A percentile compares a stretch with the other conserved stretches of the same genome.
These are phyloP conservation scores for Ettlia oleoabundans DNA, from an alignment of 139 green algal species.

Conservation along the genomic window DNA sequence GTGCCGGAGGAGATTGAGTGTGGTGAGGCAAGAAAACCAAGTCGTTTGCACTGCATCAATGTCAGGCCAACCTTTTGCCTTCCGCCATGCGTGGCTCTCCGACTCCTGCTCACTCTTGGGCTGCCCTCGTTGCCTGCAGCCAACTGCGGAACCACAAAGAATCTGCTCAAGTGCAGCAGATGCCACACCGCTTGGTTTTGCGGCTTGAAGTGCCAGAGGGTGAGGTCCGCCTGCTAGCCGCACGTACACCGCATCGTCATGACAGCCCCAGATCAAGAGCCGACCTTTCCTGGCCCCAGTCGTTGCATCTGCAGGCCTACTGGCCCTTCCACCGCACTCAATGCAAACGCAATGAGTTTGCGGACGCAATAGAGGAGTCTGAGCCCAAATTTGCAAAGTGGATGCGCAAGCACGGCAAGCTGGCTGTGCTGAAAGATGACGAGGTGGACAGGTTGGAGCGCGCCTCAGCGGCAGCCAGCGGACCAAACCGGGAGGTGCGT, in stretches of 20 bases:
- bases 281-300: too few relatives aligned
- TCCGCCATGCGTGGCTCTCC: not conserved
- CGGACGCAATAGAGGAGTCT: slow-evolving; percentile 72
- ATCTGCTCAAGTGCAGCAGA: slow-evolving; percentile 78
- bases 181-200: slow-evolving; percentile 89
- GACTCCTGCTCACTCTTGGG: not conserved
- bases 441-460: slow-evolving; percentile 91
- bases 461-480: slow-evolving; percentile 53
- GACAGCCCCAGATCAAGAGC: too few relatives aligned
- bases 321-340: slow-evolving; percentile 88
- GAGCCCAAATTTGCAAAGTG: slow-evolving; percentile 90
- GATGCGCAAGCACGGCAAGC: slow-evolving; percentile 84
- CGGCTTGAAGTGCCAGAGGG: slow-evolving; percentile 84
- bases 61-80: not conserved
- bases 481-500: slow-evolving; percentile 48
- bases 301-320: slow-evolving; percentile 76
- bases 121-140: slow-evolving; percentile 59
- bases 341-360: slow-evolving; percentile 92
- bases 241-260: too few relatives aligned
- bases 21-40: slow-evolving; percentile 16
- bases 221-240: too few relatives aligned
- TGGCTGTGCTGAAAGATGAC: slow-evolving; percentile 78
- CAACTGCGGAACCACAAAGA: slow-evolving; percentile 76
- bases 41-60: not conserved
- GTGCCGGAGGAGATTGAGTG: slow-evolving; percentile 31